These are phyloP conservation scores for Thymus quinquecostatus DNA, from an alignment of 257 asterid species.

Conservation along the genomic window DNA sequence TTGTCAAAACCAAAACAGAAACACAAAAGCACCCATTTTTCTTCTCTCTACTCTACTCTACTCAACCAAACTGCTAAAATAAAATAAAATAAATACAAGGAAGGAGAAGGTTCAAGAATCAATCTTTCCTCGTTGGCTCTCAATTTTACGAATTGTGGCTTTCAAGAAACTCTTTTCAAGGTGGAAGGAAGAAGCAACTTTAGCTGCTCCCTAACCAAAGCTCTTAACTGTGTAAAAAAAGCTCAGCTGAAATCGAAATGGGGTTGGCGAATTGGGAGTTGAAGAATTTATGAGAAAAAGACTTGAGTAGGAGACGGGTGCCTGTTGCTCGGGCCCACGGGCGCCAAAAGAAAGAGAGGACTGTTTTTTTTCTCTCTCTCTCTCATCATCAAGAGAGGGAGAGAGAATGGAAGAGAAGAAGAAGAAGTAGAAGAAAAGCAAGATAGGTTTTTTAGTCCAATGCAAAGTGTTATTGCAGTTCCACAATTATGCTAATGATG, in stretches of 20 bases:
- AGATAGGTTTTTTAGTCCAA: slow-evolving; percentile 28
- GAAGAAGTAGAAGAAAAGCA: slow-evolving; percentile 54
- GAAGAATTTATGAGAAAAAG: slow-evolving; percentile 70
- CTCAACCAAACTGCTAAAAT: too few species aligned
- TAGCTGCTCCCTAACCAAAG: background rate
- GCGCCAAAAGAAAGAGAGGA: slow-evolving; percentile 38
- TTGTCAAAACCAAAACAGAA: background rate
- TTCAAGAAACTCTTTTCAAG: background rate
- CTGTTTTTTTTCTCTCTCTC: background rate
- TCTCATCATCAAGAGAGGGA: slow-evolving; percentile 31
- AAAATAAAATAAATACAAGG: background rate
- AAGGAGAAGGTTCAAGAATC: slow-evolving; percentile 15
- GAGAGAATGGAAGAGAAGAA: background rate
- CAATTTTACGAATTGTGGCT: slow-evolving; percentile 12
- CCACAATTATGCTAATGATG: slow-evolving; percentile 32
- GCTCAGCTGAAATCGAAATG: slow-evolving; percentile 34
- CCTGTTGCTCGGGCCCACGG: slow-evolving; percentile 45
- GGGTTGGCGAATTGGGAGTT: slow-evolving; percentile 43
- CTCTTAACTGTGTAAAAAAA: background rate
- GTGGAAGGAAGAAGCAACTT: background rate
- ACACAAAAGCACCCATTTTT: slow-evolving; percentile 18
- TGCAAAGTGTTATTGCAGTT: slow-evolving; percentile 13
- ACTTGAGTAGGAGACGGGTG: slow-evolving; percentile 41
- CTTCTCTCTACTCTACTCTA: background rate
- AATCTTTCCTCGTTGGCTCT: background rate